A percentile compares a stretch with the other conserved stretches of the same genome.
These are phyloP conservation scores for Chaetothyriales sp. DNA, from an alignment of 2,329 filamentous ascomycete species.

Conservation along the genomic window DNA sequence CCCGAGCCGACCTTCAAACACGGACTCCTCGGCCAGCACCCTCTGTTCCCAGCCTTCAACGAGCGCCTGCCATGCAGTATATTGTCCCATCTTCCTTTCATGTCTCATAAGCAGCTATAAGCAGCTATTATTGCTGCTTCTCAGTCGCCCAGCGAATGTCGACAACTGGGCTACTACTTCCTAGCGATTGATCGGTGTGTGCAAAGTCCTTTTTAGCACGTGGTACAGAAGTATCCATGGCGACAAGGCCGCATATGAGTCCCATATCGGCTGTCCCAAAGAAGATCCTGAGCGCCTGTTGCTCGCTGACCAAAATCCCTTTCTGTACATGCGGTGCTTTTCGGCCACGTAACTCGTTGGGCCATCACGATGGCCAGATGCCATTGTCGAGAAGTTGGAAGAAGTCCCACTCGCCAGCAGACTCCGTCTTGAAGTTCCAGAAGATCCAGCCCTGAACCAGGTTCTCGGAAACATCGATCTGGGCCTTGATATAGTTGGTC, in stretches of 20 bases:
- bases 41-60: neutral
- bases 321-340: neutral
- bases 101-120: neutral
- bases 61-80: neutral
- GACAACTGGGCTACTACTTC: neutral
- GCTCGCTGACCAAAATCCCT: neutral
- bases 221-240: neutral
- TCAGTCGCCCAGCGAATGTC: neutral
- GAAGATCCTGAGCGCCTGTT: neutral
- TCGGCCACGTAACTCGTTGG: neutral
- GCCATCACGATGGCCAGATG: constrained; percentile 24
- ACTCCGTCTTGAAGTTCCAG: constrained; percentile 39
- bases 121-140: neutral
- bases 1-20: neutral
- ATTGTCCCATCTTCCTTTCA: neutral
- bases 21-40: neutral
- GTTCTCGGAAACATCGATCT: constrained; percentile 32
- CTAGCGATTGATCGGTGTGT: neutral
- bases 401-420: constrained; percentile 37
- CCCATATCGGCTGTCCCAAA: neutral
- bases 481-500: constrained; percentile 33
- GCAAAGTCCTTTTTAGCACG: neutral
- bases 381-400: constrained; percentile 29
- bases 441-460: constrained; percentile 32
- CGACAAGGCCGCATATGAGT: neutral